These are phyloP conservation scores for Dryas alaskensis DNA, from an alignment of 306 rosid species.

Conservation along the genomic window DNA sequence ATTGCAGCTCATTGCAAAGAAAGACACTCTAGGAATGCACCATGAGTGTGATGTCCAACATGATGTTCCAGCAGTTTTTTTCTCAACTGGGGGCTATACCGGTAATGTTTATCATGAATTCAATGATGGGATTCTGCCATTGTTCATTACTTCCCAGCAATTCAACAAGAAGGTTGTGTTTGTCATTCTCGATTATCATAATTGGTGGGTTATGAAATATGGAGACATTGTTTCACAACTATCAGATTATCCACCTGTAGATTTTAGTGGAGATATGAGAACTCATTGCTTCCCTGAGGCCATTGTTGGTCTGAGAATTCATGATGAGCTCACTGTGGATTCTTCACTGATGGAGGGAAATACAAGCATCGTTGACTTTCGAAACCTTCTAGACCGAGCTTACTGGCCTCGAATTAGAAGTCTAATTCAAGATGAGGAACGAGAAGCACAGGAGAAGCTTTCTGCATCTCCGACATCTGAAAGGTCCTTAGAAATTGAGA, in stretches of 20 bases:
- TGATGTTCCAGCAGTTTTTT: constrained; percentile 83
- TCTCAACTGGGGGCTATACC: constrained; percentile 95
- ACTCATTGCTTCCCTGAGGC: constrained; percentile 90
- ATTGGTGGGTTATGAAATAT: constrained; percentile 86
- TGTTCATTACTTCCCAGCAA: constrained; percentile 77
- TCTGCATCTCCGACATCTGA: constrained; percentile 31
- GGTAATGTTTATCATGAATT: constrained; percentile 95
- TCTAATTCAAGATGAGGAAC: constrained; percentile 53
- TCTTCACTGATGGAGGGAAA: constrained; percentile 54
- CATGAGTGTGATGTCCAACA: constrained; percentile 64
- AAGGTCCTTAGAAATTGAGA: constrained; percentile 22
- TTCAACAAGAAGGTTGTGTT: constrained; percentile 80
- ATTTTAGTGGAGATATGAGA: constrained; percentile 56
- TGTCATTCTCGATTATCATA: constrained; percentile 80
- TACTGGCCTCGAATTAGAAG: constrained; percentile 67
- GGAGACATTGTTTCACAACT: constrained; percentile 72
- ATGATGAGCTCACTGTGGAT: constrained; percentile 70
- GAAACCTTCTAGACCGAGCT: constrained; percentile 65
- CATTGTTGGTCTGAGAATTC: constrained; percentile 78
- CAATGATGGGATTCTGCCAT: constrained; percentile 89
- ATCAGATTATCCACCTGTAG: constrained; percentile 59
- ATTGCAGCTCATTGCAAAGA: constrained; percentile 55
- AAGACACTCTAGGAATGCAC: constrained; percentile 21
- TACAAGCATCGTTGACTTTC: constrained; percentile 65
- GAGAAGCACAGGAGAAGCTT: constrained; percentile 31